phyloP scores from a whole-genome alignment of 2,329 filamentous ascomycete species.

The Paecilomyces dactylethromorphus region DNA sequence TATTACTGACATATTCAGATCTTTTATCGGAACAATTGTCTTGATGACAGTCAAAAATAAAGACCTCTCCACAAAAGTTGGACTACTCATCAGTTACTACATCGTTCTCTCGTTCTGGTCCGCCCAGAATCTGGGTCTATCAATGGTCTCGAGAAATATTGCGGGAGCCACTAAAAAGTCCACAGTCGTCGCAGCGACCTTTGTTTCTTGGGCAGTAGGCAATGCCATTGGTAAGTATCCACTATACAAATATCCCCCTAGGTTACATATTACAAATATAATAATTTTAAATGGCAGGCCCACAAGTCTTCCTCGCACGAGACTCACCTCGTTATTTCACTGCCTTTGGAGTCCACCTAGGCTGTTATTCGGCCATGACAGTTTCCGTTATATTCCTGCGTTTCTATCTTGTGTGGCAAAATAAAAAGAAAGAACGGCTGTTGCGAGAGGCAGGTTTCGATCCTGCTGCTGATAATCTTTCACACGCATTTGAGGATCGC shows the following conservation, averaged over 20 bases:
- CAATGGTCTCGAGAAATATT: constrained; percentile 62
- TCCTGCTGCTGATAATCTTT: constrained; percentile 35
- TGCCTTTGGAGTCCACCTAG: constrained; percentile 63
- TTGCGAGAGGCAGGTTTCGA: constrained; percentile 35
- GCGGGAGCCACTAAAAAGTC: constrained; percentile 70
- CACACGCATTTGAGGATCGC: constrained; percentile 57
- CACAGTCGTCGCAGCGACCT: constrained; percentile 61
- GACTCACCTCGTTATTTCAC: constrained; percentile 62
- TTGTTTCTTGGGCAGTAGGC: constrained; percentile 62
- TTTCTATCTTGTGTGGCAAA: constrained; percentile 52
- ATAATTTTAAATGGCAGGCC: constrained; percentile 33
- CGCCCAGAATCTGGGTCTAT: constrained; percentile 60
- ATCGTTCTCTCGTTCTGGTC: constrained; percentile 74
- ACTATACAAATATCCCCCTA: too few relatives aligned
- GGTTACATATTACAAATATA: background rate
- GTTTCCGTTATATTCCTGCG: constrained; percentile 52
- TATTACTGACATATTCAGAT: constrained; percentile 34
- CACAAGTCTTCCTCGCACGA: constrained; percentile 56
- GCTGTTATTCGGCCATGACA: constrained; percentile 59
- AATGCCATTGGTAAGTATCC: constrained; percentile 54
- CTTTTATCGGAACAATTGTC: constrained; percentile 64
- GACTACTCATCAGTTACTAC: constrained; percentile 68
- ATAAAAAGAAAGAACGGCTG: constrained; percentile 51
- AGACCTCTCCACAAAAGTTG: constrained; percentile 53
- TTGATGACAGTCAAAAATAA: constrained; percentile 62